These are phyloP conservation scores for Pachyrhizus erosus DNA, from an alignment of 306 rosid genomes.

Conservation along the genomic window DNA sequence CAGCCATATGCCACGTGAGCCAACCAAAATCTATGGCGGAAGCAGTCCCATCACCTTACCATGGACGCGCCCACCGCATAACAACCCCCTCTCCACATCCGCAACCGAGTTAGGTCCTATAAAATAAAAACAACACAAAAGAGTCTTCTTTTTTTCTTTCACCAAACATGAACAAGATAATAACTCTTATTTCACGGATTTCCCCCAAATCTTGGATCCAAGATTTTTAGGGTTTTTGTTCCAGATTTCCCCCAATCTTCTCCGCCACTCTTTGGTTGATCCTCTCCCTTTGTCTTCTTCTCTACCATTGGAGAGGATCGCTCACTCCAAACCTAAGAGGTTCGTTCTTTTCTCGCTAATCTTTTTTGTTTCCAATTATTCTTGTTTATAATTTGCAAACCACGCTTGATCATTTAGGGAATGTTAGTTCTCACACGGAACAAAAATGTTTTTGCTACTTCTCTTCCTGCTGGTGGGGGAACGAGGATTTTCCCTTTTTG, in stretches of 20 bases:
- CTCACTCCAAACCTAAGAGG: conserved; percentile 46
- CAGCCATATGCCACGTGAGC: not conserved
- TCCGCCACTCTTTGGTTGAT: not conserved
- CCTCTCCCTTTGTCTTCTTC: not conserved
- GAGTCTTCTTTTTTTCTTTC: not conserved
- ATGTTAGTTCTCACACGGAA: not conserved
- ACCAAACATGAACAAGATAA: conserved; percentile 25
- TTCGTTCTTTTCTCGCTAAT: conserved; percentile 37
- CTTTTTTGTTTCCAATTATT: not conserved
- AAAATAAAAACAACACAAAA: not conserved
- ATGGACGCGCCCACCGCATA: conserved; percentile 20
- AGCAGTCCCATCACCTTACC: not conserved
- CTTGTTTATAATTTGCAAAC: conserved; percentile 15
- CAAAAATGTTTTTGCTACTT: not conserved
- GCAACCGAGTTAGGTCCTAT: not conserved
- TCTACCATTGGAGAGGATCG: not conserved
- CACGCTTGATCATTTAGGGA: conserved; percentile 4
- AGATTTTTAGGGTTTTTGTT: conserved; percentile 70
- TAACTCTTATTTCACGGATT: conserved; percentile 39
- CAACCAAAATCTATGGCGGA: not conserved
- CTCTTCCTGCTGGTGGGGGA: not conserved
- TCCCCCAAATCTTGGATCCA: conserved; percentile 50
- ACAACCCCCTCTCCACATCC: not conserved
- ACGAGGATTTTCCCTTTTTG: not conserved
- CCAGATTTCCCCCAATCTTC: not conserved